Conservation (phyloP, 345 rosid species). For the Citrus cavaleriei region DNA sequence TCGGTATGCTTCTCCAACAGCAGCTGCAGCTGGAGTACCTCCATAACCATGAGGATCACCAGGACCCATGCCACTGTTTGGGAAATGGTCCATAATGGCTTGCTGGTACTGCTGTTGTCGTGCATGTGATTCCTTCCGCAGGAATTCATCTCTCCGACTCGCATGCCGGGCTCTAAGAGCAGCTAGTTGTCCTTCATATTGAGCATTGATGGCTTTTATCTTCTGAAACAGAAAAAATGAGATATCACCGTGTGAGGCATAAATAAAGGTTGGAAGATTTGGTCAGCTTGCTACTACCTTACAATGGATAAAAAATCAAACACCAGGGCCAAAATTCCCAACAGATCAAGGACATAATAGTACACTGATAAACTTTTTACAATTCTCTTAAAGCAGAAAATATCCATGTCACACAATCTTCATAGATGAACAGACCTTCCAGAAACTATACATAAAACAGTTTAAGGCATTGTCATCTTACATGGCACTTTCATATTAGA, state of each 20-base stretch:
- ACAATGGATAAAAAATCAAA: neutral
- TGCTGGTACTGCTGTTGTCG: slow-evolving; percentile 66
- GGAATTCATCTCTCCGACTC: slow-evolving; percentile 67
- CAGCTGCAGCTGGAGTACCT: slow-evolving; percentile 31
- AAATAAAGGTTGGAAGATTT: neutral
- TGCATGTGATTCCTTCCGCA: slow-evolving; percentile 57
- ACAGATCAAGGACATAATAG: neutral
- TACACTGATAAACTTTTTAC: neutral
- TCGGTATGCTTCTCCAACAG: slow-evolving; percentile 45
- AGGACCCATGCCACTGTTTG: slow-evolving; percentile 32
- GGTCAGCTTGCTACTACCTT: neutral
- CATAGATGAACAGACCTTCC: neutral
- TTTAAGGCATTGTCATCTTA: neutral
- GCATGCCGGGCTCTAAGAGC: slow-evolving; percentile 61
- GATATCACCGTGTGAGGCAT: neutral
- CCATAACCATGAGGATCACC: slow-evolving; percentile 46
- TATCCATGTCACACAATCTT: neutral
- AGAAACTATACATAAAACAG: neutral
- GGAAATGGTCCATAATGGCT: slow-evolving; percentile 38
- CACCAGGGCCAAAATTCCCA: neutral
- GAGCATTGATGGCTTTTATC: slow-evolving; percentile 60
- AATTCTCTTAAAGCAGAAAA: neutral
- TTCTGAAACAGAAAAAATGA: slow-evolving; percentile 39
- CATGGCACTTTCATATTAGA: neutral
- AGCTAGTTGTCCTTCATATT: slow-evolving; percentile 62